Conservation (phyloP, 148 eudicot species). For the Cornus controversa region DNA sequence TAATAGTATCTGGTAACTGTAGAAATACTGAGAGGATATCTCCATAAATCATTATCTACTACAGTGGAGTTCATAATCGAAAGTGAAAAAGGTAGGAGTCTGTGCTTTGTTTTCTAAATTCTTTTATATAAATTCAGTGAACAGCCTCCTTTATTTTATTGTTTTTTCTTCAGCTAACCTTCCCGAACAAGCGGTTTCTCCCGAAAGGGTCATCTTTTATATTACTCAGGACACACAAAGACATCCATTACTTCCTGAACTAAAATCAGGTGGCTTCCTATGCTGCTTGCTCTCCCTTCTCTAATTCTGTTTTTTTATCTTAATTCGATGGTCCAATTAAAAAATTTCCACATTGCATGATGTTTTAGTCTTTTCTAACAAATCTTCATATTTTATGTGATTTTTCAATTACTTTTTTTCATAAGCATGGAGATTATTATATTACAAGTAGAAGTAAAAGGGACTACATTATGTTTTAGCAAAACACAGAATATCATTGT, state of each 20-base stretch:
- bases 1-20: constrained; percentile 65
- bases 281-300: neutral
- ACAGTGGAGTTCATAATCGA: constrained; percentile 71
- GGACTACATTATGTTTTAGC: neutral
- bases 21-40: constrained; percentile 65
- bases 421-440: neutral
- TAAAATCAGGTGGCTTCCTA: constrained; percentile 55
- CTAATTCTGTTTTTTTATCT: neutral
- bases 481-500: neutral
- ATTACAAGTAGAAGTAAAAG: neutral
- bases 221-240: constrained; percentile 87
- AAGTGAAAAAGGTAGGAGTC: constrained; percentile 51
- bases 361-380: neutral
- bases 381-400: neutral
- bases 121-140: neutral
- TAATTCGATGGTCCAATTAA: neutral
- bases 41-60: constrained; percentile 65
- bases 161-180: constrained; percentile 46
- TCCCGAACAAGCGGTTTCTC: constrained; percentile 57
- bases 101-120: neutral
- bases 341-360: neutral
- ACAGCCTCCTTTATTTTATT: neutral
- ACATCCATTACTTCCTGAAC: constrained; percentile 66
- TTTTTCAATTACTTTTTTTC: neutral
- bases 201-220: constrained; percentile 69